Percentiles rank a stretch among this genome's conserved stretches.
phyloP scores from a whole-genome alignment of 2,329 filamentous ascomycete genomes.

The Phaeosphaeriaceae sp. region DNA sequence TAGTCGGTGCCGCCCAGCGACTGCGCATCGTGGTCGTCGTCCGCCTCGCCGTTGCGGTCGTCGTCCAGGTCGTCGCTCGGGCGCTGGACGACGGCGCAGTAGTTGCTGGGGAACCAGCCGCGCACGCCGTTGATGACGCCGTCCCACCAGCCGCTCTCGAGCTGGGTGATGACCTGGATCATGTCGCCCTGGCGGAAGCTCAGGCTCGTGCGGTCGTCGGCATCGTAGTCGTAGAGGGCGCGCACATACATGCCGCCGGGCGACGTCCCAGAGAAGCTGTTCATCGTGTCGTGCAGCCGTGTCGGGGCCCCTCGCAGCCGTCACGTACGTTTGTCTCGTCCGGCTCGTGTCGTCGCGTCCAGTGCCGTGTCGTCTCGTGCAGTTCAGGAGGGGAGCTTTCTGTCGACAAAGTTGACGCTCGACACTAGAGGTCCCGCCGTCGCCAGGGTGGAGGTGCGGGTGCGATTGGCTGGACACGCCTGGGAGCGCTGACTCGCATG shows the following conservation, averaged over 20 bases:
- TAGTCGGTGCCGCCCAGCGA: slow-evolving; percentile 52
- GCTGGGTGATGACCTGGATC: slow-evolving; percentile 96
- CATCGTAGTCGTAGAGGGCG: slow-evolving; percentile 93
- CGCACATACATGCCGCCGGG: slow-evolving; percentile 80
- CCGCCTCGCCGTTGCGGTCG: slow-evolving; percentile 63
- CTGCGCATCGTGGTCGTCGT: slow-evolving; percentile 54
- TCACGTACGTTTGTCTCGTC: slow-evolving; percentile 14
- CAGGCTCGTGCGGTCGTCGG: slow-evolving; percentile 94
- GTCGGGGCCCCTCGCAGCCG: background rate
- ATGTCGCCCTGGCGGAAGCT: slow-evolving; percentile 97
- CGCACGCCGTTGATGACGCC: slow-evolving; percentile 95
- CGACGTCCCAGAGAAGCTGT: slow-evolving; percentile 58
- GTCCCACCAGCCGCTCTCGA: slow-evolving; percentile 99
- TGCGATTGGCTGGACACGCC: background rate
- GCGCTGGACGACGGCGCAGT: slow-evolving; percentile 85
- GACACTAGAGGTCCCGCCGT: background rate
- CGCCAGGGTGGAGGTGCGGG: background rate
- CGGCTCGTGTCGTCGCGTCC: slow-evolving; percentile 5
- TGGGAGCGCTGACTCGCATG: background rate
- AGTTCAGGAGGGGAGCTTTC: background rate
- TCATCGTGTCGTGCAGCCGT: slow-evolving; percentile 49
- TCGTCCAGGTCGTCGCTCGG: slow-evolving; percentile 76
- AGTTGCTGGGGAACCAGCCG: slow-evolving; percentile 99
- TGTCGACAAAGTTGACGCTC: background rate
- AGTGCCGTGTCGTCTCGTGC: background rate